Base-by-base conservation (phyloP, 176 grass and related monocot species). In the Rhynchospora breviuscula region DNA sequence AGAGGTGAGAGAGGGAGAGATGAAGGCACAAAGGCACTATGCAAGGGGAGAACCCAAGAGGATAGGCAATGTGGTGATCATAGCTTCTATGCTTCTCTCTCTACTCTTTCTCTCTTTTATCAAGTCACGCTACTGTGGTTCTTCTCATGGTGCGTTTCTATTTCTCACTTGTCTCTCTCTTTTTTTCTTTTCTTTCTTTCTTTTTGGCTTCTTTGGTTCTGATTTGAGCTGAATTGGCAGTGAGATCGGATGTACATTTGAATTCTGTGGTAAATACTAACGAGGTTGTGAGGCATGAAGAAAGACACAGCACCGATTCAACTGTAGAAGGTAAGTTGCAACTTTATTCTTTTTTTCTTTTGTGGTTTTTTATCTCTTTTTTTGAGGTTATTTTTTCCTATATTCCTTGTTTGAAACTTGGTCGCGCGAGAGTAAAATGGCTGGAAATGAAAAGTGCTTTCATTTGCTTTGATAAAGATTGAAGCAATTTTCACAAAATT, bases 51-150 rank as follows among this genome's bases (percentile, higher is more conserved):
- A 86, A 25, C 23, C 85, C 22, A 77, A 46, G 85, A 87, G 79
- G 57, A 3, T 45, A 76, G 63, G 79, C 8, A 87, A 83, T 83
- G 66, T 75, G 29, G 68, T 87, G 45, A 83, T 87, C 66, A 82
- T 82, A 45, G 80, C 79, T 53, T 74, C 79, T 75, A 65, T 83
- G 67, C 73, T 83, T 78, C 67, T 87, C 26, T 87, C 79, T 77
- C 85, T 87, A 61, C 62, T 71, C 85, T 76, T 87, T 75, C 79
- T 87, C 25, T 83, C 85, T 49, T 35, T 74, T 17, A 76, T 87
- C 67, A 87, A 76, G 21, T 47, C 79, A n/a, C 63, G 58, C 21
- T 87, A 87, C 63, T 83, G 79, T 46, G 13, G 67, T 51, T 47
- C 67, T 22, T 53, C 78, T 44, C 72, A 53, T 67, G 85, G 85